Evolutionary conservation across 116 monocot genomes (phyloP).

Genomic region (Dioscorea cayenensis): DNA sequence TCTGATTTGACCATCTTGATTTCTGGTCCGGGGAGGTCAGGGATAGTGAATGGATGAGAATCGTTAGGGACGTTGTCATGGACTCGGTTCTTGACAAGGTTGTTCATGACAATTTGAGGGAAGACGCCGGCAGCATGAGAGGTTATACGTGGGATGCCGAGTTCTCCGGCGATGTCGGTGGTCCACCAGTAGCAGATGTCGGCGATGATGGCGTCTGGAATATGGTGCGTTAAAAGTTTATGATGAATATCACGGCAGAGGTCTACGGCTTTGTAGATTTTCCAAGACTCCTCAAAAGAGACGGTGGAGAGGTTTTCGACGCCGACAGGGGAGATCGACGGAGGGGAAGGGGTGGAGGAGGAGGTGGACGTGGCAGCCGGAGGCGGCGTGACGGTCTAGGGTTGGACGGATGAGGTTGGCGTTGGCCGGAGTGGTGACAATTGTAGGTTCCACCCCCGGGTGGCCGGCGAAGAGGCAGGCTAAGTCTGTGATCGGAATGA

Average conservation of each 20-base stretch:
- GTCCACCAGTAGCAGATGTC: conserved; percentile 19
- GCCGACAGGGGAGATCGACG: conserved; percentile 8
- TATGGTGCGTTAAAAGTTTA: conserved; percentile 5
- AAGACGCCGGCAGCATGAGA: conserved; percentile 22
- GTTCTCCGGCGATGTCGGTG: not conserved
- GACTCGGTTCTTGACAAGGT: not conserved
- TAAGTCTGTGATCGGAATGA: too few species aligned
- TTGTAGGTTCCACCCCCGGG: conserved; percentile 16
- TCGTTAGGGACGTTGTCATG: not conserved
- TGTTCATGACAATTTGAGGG: conserved; percentile 19
- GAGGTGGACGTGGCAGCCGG: not conserved
- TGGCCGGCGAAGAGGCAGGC: too few species aligned
- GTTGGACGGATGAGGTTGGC: conserved; percentile 8
- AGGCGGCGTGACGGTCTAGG: not conserved
- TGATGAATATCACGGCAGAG: not conserved
- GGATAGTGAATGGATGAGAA: not conserved
- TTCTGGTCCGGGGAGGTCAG: conserved; percentile 8
- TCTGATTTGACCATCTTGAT: conserved; percentile 6
- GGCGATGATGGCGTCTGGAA: conserved; percentile 20
- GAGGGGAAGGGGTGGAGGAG: conserved; percentile 17
- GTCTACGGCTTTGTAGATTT: conserved; percentile 12
- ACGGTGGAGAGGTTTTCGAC: conserved; percentile 8
- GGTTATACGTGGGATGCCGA: conserved; percentile 9
- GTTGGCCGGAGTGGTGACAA: conserved; percentile 3
- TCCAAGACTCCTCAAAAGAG: not conserved